Conservation (phyloP, 352 stramenopile species). For the Phytophthora sansomeana region DNA sequence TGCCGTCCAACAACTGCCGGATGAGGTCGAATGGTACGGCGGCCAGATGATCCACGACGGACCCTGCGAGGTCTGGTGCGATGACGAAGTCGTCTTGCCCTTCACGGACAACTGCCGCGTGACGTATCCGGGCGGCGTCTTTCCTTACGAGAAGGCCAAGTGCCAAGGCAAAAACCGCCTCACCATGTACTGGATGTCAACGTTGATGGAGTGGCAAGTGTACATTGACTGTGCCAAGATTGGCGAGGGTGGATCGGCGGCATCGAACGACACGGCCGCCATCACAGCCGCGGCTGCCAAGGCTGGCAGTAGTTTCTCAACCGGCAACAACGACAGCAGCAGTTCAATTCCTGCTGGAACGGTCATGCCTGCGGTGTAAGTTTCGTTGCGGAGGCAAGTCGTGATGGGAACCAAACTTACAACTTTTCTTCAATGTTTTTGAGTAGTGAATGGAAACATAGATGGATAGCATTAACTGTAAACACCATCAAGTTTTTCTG, state of each 20-base stretch:
- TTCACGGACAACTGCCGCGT: slow-evolving; percentile 47
- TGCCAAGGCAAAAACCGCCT: slow-evolving; percentile 41
- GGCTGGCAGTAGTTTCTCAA: too few relatives aligned
- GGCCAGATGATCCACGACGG: slow-evolving; percentile 47
- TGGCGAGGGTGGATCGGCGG: slow-evolving; percentile 18
- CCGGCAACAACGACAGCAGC: too few relatives aligned
- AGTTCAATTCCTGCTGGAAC: too few relatives aligned
- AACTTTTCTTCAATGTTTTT: too few relatives aligned
- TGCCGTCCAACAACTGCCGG: slow-evolving; percentile 30
- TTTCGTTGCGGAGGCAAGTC: too few relatives aligned
- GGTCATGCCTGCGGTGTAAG: too few relatives aligned
- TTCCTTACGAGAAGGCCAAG: slow-evolving; percentile 42
- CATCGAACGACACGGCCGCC: slow-evolving; percentile 1
- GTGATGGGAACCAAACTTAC: too few relatives aligned
- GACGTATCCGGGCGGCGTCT: slow-evolving; percentile 32
- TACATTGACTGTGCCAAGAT: slow-evolving; percentile 35
- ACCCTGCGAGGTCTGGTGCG: slow-evolving; percentile 55
- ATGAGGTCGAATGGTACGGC: slow-evolving; percentile 41
- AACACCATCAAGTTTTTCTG: too few relatives aligned
- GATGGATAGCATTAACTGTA: too few relatives aligned
- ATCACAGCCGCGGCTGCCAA: neutral
- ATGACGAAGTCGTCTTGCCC: slow-evolving; percentile 47
- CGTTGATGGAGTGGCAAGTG: slow-evolving; percentile 30
- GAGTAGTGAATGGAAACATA: too few relatives aligned
- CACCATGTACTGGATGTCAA: slow-evolving; percentile 51